These are phyloP conservation scores for Morella rubra DNA, from an alignment of 306 rosid species.

Conservation along the genomic window DNA sequence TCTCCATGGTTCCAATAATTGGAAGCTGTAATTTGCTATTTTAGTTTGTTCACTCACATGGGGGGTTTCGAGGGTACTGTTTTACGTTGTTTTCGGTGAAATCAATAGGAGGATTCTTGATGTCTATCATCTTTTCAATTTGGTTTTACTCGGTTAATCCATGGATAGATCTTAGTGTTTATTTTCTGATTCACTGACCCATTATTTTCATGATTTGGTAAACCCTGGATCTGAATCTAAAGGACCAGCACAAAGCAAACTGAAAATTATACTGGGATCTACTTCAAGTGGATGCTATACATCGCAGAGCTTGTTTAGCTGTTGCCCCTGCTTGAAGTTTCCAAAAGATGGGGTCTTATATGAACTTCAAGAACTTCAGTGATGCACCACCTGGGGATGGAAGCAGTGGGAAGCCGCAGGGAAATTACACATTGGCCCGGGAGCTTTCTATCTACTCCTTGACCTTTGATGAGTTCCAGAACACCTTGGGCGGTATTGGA, in stretches of 20 bases:
- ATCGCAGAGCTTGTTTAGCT: constrained; percentile 39
- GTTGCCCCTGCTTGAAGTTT: constrained; percentile 33
- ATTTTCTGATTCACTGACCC: constrained; percentile 6
- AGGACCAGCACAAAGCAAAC: constrained; percentile 26
- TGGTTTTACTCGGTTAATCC: not conserved
- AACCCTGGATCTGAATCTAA: constrained; percentile 27
- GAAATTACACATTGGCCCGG: constrained; percentile 44
- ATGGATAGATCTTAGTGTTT: constrained; percentile 2
- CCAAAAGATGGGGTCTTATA: constrained; percentile 51
- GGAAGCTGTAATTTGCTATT: not conserved
- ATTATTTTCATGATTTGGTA: constrained; percentile 12
- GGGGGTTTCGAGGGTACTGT: not conserved
- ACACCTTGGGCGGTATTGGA: constrained; percentile 65
- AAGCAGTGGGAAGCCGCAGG: constrained; percentile 38
- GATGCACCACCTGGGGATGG: constrained; percentile 47
- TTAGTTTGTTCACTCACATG: not conserved
- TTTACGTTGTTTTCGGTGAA: not conserved
- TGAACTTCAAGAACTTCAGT: constrained; percentile 65
- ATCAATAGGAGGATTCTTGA: not conserved
- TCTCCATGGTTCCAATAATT: constrained; percentile 17
- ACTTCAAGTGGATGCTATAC: constrained; percentile 32
- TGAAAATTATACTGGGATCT: constrained; percentile 37
- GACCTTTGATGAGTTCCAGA: constrained; percentile 92
- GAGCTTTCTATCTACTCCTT: constrained; percentile 78
- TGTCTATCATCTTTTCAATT: not conserved